Percentiles rank a stretch among this genome's conserved stretches.
Evolutionary conservation across 345 rosid species (phyloP).

Genomic region (Corchorus capsularis): DNA sequence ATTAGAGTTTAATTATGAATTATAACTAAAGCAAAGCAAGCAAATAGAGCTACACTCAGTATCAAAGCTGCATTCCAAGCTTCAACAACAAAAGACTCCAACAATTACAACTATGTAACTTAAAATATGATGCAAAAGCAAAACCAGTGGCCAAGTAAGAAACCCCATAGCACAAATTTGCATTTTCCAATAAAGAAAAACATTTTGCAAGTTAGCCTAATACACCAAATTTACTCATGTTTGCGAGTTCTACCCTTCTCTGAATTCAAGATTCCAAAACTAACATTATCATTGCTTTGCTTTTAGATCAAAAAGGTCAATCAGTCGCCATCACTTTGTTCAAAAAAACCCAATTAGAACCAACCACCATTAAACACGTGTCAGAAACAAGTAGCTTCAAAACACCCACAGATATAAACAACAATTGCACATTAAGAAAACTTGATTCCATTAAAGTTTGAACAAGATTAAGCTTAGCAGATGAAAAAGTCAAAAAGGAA

Average conservation of each 20-base stretch:
- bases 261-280: background rate
- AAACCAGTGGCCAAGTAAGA: background rate
- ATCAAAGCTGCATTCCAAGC: background rate
- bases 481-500: background rate
- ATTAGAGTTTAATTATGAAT: background rate
- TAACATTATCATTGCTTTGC: background rate
- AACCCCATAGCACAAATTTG: background rate
- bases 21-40: background rate
- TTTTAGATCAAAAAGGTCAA: background rate
- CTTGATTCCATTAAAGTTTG: background rate
- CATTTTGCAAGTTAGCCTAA: background rate
- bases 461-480: background rate
- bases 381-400: background rate
- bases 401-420: slow-evolving; percentile 3
- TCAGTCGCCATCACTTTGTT: background rate
- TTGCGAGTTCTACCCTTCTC: background rate
- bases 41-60: background rate
- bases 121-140: background rate
- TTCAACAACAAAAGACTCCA: background rate
- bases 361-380: background rate
- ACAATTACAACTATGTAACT: background rate
- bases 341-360: background rate
- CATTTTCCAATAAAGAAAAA: background rate
- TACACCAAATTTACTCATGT: background rate
- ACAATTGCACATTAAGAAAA: background rate